Evolutionary conservation across 73 alveolate species (phyloP).

Genomic region (Paramecium sonneborni): DNA sequence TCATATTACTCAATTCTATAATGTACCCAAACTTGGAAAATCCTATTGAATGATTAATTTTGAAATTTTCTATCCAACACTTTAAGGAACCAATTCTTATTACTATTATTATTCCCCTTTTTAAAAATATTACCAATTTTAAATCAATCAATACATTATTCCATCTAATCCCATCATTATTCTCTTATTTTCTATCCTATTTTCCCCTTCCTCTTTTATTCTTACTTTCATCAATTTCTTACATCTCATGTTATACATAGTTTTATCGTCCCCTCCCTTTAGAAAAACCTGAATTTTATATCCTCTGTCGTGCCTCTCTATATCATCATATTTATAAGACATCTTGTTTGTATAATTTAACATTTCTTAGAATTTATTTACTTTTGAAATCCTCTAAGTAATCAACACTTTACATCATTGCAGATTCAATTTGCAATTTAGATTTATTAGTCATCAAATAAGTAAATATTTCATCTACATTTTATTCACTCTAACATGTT

Average conservation of each 20-base stretch:
- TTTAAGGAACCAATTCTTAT: neutral
- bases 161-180: neutral
- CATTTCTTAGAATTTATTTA: neutral
- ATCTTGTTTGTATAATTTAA: neutral
- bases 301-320: neutral
- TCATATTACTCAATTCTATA: slow-evolving; percentile 8
- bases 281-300: neutral
- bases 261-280: neutral
- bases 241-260: neutral
- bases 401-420: slow-evolving; percentile 12
- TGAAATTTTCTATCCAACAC: neutral
- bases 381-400: slow-evolving; percentile 11
- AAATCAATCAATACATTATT: neutral
- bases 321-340: neutral
- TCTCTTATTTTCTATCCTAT: neutral
- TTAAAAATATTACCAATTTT: neutral
- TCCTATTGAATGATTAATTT: neutral
- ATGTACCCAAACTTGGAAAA: slow-evolving; percentile 19
- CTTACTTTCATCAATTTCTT: neutral
- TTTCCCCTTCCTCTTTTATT: neutral
- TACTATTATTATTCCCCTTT: neutral
- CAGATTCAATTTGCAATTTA: neutral
- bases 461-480: neutral
- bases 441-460: neutral
- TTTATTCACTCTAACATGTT: neutral